Base-by-base conservation (phyloP, 2,329 filamentous ascomycete species). In the Huntiella bhutanensis region DNA sequence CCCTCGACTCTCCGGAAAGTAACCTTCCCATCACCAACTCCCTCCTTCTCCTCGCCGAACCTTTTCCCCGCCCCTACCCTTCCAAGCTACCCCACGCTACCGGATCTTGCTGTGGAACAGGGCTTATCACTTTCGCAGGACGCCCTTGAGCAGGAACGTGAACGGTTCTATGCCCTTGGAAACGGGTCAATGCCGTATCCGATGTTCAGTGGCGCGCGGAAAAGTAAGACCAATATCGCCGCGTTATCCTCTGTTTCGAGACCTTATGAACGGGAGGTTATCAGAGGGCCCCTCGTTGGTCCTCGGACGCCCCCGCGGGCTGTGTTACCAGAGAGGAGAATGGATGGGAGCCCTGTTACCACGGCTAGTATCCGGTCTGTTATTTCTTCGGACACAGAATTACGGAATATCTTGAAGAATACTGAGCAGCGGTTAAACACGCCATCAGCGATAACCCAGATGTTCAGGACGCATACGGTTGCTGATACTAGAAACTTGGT, bases 341-440 rank as follows among this genome's bases (percentile, higher is more conserved):
- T n/a, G 32, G 13, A 5, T 15, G 22, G 22, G 22, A 28, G 22
- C 7, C 13, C 13, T 11, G 37, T 3, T 33, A 38, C 22, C 12
- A 15, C n/a, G 4, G 13, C 22, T n/a, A 46, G 44, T 19, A 16
- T 11, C 16, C 17, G 38, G 38, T 22, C 35, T 16, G 34, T 34
- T 13, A 34, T 33, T 4, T 43, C 45, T 28, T 28, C 68, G 0
- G 70, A 73, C 51, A 62, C 64, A 8, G 69, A 69, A 1, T 55
- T 75, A 19, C 60, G 64, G 1, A 60, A 67, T 49, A 75, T 75
- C 22, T 58, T 75, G 32, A 62, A 62, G 38, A 68, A 63, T 33
- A 75, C 71, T 1, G 71, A 73, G 19, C 60, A 66, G 57, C 60
- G 70, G 7, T 60, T 75, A 11, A 59, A 47, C 11, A 32, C 33